phyloP scores from a whole-genome alignment of 345 rosid species.

The Aquilaria malaccensis region DNA sequence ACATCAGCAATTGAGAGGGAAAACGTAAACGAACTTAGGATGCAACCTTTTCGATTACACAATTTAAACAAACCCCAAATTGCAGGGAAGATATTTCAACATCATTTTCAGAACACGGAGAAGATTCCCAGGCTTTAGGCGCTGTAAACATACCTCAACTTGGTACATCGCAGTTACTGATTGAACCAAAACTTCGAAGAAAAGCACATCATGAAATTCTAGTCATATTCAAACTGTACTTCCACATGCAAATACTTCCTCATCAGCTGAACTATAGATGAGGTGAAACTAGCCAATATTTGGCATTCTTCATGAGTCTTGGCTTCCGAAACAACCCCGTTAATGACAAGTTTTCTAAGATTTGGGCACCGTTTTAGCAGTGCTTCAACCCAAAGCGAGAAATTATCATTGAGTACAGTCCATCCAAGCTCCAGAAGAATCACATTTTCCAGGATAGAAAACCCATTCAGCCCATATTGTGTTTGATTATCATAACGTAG shows the following conservation, averaged over 20 bases:
- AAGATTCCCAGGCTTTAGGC: conserved; percentile 5
- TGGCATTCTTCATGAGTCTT: conserved; percentile 61
- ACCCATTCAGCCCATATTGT: conserved; percentile 57
- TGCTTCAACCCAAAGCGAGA: conserved; percentile 59
- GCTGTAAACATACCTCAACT: conserved; percentile 6
- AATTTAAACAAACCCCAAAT: neutral
- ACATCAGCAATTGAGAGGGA: conserved; percentile 8
- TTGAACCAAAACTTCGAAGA: conserved; percentile 12
- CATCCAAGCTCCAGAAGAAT: conserved; percentile 71
- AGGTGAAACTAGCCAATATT: conserved; percentile 58
- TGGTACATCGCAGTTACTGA: conserved; percentile 4
- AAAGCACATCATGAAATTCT: conserved; percentile 8
- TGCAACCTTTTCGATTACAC: neutral
- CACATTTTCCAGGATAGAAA: conserved; percentile 46
- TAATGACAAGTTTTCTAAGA: conserved; percentile 56
- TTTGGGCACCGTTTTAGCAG: conserved; percentile 60
- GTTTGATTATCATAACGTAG: conserved; percentile 56
- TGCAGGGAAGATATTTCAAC: conserved; percentile 13
- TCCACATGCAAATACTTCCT: conserved; percentile 66
- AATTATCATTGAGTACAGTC: conserved; percentile 50
- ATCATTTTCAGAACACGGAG: conserved; percentile 10
- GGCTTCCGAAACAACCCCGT: conserved; percentile 64
- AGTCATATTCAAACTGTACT: conserved; percentile 63
- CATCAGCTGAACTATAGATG: conserved; percentile 68
- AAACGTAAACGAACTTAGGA: conserved; percentile 6